Evolutionary conservation across 2,329 filamentous ascomycete genomes (phyloP), one percentile per base, ranked within the genome.

Genomic region (Stemphylium lycopersici): DNA sequence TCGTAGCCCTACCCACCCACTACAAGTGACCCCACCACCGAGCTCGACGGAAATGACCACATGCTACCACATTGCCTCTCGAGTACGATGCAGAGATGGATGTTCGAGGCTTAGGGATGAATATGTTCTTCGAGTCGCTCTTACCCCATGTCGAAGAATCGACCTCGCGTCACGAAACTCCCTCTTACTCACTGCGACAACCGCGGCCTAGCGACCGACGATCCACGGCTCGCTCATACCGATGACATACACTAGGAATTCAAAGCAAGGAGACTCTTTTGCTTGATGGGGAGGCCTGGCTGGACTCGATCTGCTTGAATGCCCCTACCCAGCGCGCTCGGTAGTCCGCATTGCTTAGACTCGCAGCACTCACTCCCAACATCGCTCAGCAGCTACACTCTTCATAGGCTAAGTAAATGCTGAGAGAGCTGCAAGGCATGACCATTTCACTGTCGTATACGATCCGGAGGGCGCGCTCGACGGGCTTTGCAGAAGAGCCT

Each of bases 1-100:
- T 50, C 41, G 26, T 26, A 29, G 40, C 43, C 47, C 26, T 41
- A 24, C 37, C 34, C 45, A 29, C 31, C 38, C 32, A 38, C 51
- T 11, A 37, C 32, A 13, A 24, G 26, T 6, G 22, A 6, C 22
- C 5, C 22, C 22, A 24, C 42, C 41, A 44, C 6, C 48, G 13
- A 33, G 29, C 31, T 48, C 33, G 8, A 41, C 24, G 40, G 36
- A 18, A 40, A 51, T 38, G 33, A 40, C 46, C 41, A 42, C 22
- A 32, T 12, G 13, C 8, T 22, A 15, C 29, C 24, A 34, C 33
- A 34, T 16, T 37, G 38, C 32, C 26, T 34, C 18, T 37, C 10
- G 2, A 6, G 13, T 36, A 43, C 7, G n/a, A 36, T 3, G 7
- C 26, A 15, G 37, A 26, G 12, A 50, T 50, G 24, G 13, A 50